Conservation (phyloP, 2,329 filamentous ascomycete genomes). For the Aspergillus sp. region DNA sequence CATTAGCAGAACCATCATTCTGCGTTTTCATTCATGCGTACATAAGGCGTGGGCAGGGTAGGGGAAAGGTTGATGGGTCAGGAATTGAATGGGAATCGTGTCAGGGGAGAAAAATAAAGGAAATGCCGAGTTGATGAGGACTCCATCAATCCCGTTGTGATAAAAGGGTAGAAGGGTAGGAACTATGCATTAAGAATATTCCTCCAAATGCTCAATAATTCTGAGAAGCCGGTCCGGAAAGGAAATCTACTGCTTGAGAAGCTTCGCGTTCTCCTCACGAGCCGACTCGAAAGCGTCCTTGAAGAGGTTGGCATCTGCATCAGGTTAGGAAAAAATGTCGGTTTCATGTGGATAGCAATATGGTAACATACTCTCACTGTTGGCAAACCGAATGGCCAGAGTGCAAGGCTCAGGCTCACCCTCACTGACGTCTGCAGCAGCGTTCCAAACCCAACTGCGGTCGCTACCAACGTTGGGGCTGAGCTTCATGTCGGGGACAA, state of each 20-base stretch:
- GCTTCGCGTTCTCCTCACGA: conserved; percentile 89
- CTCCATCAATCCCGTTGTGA: conserved; percentile 12
- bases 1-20: conserved; percentile 23
- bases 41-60: conserved; percentile 10
- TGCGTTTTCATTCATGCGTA: conserved; percentile 27
- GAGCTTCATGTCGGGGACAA: conserved; percentile 98
- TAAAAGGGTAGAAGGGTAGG: conserved; percentile 10
- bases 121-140: conserved; percentile 8
- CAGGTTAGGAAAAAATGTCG: conserved; percentile 16
- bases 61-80: not conserved
- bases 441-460: conserved; percentile 99
- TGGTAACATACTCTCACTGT: conserved; percentile 79
- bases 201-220: conserved; percentile 8
- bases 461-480: conserved; percentile 97
- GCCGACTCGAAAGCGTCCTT: conserved; percentile 98
- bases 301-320: conserved; percentile 86
- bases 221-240: not conserved
- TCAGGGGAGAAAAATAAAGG: conserved; percentile 1
- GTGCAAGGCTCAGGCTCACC: conserved; percentile 95
- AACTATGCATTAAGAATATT: conserved; percentile 13
- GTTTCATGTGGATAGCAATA: not conserved
- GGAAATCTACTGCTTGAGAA: conserved; percentile 62
- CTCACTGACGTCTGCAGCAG: conserved; percentile 95
- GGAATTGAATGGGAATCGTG: not conserved
- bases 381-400: conserved; percentile 94